A percentile compares a stretch with the other conserved stretches of the same genome.
Conservation (phyloP, 768 basidiomycete genomes). For the Suillus subluteus region DNA sequence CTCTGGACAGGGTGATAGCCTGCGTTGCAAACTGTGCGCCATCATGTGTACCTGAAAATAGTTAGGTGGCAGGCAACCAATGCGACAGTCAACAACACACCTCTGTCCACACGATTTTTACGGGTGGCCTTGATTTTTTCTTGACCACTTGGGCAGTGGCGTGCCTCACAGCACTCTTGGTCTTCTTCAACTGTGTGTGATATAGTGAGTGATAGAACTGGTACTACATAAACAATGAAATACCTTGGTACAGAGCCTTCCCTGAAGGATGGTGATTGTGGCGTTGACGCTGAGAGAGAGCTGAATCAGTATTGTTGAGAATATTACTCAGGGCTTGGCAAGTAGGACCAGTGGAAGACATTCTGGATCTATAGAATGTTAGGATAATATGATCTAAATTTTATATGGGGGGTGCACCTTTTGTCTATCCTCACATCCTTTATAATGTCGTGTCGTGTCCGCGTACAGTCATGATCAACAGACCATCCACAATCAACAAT, state of each 20-base stretch:
- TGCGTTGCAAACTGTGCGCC: too few species aligned
- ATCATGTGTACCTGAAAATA: too few species aligned
- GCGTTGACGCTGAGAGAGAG: not conserved
- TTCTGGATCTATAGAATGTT: too few species aligned
- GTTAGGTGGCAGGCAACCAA: too few species aligned
- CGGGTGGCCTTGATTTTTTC: not conserved
- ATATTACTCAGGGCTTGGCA: not conserved
- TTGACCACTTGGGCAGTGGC: not conserved
- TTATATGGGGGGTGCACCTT: too few species aligned
- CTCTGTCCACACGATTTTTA: not conserved
- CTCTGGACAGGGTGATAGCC: too few species aligned
- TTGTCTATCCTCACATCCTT: too few species aligned
- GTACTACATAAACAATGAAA: not conserved
- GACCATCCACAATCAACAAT: too few species aligned
- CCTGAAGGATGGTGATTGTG: not conserved
- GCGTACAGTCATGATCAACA: too few species aligned
- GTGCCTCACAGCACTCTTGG: not conserved
- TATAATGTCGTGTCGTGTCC: too few species aligned
- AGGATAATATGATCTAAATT: too few species aligned
- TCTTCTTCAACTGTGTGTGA: not conserved
- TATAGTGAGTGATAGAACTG: too few species aligned
- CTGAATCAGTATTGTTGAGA: not conserved
- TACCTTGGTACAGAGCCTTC: not conserved
- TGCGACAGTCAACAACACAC: not conserved
- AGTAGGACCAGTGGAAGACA: constrained; percentile 5